phyloP scores from a whole-genome alignment of 2,329 filamentous ascomycete species.

The Alternaria conjuncta region DNA sequence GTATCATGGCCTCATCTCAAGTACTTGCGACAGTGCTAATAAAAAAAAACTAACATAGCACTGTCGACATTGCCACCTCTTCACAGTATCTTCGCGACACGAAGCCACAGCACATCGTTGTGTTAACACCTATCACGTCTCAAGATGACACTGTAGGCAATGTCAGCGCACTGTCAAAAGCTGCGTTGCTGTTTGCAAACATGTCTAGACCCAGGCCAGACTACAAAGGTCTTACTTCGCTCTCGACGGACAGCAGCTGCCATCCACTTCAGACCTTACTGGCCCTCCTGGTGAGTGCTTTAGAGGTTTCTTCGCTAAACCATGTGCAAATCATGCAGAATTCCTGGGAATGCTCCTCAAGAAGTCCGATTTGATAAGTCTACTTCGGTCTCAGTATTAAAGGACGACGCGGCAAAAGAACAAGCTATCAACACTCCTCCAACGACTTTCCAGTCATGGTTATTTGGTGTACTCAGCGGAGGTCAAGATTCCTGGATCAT shows the following conservation, averaged over 20 bases:
- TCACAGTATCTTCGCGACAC: background rate
- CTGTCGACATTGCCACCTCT: background rate
- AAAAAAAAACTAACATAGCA: background rate
- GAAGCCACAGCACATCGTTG: background rate
- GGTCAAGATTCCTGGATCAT: constrained; percentile 5
- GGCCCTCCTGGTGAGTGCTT: background rate
- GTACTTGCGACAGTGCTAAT: background rate
- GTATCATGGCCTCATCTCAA: background rate
- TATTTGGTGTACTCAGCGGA: constrained; percentile 3
- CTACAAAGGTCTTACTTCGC: background rate
- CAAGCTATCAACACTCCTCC: background rate
- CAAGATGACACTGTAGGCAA: background rate
- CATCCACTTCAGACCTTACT: background rate
- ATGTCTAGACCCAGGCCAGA: background rate
- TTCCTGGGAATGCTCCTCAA: background rate
- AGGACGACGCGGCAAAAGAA: background rate
- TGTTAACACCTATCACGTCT: background rate
- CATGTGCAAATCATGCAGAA: background rate
- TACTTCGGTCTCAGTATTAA: background rate
- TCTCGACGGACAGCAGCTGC: background rate
- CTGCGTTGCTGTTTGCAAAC: background rate
- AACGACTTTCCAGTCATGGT: constrained; percentile 5
- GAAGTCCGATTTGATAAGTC: background rate
- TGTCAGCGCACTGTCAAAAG: background rate
- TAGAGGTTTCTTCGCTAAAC: background rate